These are phyloP conservation scores for Knoxdaviesia capensis DNA, from an alignment of 2,329 filamentous ascomycete genomes.

Conservation along the genomic window DNA sequence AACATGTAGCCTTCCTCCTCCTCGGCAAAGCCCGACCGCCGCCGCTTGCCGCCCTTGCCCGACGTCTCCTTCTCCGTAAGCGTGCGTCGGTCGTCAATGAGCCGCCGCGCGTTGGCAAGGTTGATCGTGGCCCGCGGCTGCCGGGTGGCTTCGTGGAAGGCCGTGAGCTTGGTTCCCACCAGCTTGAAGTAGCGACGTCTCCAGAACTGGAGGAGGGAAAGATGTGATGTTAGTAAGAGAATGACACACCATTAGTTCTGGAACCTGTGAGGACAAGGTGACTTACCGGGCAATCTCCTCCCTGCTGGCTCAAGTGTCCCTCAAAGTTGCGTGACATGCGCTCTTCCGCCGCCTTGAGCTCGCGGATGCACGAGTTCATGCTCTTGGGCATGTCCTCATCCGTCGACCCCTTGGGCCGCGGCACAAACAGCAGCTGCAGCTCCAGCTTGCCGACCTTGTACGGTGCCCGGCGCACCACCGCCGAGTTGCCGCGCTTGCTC, in stretches of 20 bases:
- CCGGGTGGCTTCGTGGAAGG: slow-evolving; percentile 85
- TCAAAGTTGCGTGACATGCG: slow-evolving; percentile 62
- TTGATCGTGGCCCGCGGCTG: slow-evolving; percentile 97
- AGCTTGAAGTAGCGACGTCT: slow-evolving; percentile 95
- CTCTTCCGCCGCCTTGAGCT: slow-evolving; percentile 79
- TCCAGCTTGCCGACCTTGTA: slow-evolving; percentile 93
- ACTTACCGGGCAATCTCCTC: slow-evolving; percentile 90
- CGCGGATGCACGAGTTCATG: slow-evolving; percentile 89
- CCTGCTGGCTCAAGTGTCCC: slow-evolving; percentile 84
- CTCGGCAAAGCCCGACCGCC: slow-evolving; percentile 89
- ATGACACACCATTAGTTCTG: neutral
- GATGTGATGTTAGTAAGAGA: slow-evolving; percentile 15
- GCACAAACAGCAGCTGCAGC: slow-evolving; percentile 84
- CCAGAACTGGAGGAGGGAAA: slow-evolving; percentile 50
- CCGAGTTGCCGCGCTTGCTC: slow-evolving; percentile 64
- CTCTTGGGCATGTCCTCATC: slow-evolving; percentile 99
- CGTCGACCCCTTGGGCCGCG: slow-evolving; percentile 64
- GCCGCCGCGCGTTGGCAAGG: slow-evolving; percentile 71
- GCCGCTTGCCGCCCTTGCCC: slow-evolving; percentile 56
- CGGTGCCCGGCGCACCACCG: slow-evolving; percentile 65
- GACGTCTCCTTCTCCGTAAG: slow-evolving; percentile 69
- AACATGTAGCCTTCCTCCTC: slow-evolving; percentile 99
- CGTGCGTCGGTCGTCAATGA: slow-evolving; percentile 79
- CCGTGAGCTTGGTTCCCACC: slow-evolving; percentile 73
- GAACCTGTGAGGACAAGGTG: neutral